Evolutionary conservation across 257 asterid genomes (phyloP).

Genomic region (Jaltomata sinuosa): DNA sequence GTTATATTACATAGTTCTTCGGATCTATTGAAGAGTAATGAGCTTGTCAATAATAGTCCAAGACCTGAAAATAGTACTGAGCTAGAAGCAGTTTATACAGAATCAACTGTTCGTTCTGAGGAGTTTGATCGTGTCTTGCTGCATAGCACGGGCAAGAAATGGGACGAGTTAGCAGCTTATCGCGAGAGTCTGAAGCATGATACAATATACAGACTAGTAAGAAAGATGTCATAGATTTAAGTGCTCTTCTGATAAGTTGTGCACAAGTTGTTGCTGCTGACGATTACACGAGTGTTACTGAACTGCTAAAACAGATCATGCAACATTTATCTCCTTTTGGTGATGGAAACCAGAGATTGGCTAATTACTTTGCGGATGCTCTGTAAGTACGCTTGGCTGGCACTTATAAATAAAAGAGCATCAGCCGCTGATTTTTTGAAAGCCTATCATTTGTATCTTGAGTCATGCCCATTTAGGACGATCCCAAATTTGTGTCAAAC

Average conservation of each 20-base stretch:
- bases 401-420: slow-evolving; percentile 20
- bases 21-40: no score
- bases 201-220: slow-evolving; percentile 32
- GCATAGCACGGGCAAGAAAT: slow-evolving; percentile 21
- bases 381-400: slow-evolving; percentile 60
- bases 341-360: slow-evolving; percentile 54
- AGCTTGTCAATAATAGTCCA: no score
- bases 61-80: no score
- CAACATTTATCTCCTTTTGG: slow-evolving; percentile 49
- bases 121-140: slow-evolving; percentile 37
- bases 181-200: slow-evolving; percentile 22
- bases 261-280: slow-evolving; percentile 60
- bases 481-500: slow-evolving; percentile 18
- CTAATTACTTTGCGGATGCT: slow-evolving; percentile 48
- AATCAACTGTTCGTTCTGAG: slow-evolving; percentile 3
- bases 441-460: slow-evolving; percentile 49
- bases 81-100: slow-evolving; percentile 9
- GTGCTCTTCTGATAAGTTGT: slow-evolving; percentile 44
- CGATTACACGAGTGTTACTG: slow-evolving; percentile 25
- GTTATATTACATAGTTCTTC: no score
- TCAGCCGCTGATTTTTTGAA: slow-evolving; percentile 38
- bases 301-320: slow-evolving; percentile 39
- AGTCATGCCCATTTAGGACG: slow-evolving; percentile 42
- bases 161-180: slow-evolving; percentile 25
- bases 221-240: slow-evolving; percentile 42